phyloP scores from a whole-genome alignment of 2,329 filamentous ascomycete genomes.

The Trichophyton mentagrophytes region DNA sequence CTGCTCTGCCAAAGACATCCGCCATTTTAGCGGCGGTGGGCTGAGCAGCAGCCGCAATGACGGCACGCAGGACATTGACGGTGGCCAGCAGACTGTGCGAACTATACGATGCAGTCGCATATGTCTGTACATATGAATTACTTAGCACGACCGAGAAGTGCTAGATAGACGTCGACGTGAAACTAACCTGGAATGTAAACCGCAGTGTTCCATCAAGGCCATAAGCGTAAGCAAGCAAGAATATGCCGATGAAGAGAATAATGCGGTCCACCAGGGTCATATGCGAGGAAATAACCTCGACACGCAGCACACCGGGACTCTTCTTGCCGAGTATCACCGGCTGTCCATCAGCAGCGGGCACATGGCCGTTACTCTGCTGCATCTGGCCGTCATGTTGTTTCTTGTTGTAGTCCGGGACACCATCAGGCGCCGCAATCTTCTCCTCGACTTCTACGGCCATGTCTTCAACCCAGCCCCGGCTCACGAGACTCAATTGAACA shows the following conservation, averaged over 20 bases:
- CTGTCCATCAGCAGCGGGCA: background rate
- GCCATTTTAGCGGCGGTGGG: constrained; percentile 50
- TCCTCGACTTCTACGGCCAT: background rate
- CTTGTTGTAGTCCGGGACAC: too few relatives aligned
- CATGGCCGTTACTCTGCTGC: background rate
- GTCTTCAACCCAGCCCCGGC: too few relatives aligned
- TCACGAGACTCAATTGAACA: too few relatives aligned
- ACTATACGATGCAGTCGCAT: constrained; percentile 41
- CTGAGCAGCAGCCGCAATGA: constrained; percentile 47
- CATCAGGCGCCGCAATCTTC: background rate
- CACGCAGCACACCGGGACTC: constrained; percentile 45
- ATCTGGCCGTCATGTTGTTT: too few relatives aligned
- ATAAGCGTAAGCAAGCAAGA: constrained; percentile 52
- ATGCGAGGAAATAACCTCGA: constrained; percentile 44
- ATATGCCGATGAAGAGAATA: constrained; percentile 48
- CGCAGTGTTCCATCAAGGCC: constrained; percentile 47
- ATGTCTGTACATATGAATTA: constrained; percentile 26
- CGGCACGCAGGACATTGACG: constrained; percentile 45
- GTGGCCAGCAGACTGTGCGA: constrained; percentile 47
- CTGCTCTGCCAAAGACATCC: constrained; percentile 50
- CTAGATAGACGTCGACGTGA: too few relatives aligned
- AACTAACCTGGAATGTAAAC: constrained; percentile 37
- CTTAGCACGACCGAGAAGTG: too few relatives aligned
- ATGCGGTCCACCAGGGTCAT: constrained; percentile 42
- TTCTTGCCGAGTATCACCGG: constrained; percentile 17